phyloP scores from a whole-genome alignment of 352 stramenopile species.

The Pythium phragmitis region DNA sequence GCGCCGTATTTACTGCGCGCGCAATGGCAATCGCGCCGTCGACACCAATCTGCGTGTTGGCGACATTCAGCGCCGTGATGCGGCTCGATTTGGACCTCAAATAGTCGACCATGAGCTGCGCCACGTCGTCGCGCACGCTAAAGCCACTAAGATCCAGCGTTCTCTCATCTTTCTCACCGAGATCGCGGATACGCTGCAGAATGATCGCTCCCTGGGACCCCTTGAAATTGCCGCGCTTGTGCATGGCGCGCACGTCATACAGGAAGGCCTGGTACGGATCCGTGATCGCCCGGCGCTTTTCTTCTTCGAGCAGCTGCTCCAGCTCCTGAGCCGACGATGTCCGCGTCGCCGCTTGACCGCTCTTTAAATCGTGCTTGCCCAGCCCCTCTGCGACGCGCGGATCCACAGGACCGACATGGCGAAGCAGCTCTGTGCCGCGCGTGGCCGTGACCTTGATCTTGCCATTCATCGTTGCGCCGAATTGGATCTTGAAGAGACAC shows the following conservation, averaged over 20 bases:
- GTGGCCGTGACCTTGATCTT: constrained; percentile 46
- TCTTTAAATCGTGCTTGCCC: constrained; percentile 25
- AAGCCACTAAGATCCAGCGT: constrained; percentile 58
- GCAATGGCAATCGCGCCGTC: constrained; percentile 41
- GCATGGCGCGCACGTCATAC: constrained; percentile 58
- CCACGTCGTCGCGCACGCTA: constrained; percentile 58
- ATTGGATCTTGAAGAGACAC: constrained; percentile 29
- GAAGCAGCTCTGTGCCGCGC: constrained; percentile 46
- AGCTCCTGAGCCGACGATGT: constrained; percentile 31
- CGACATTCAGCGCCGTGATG: constrained; percentile 44
- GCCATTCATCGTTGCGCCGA: background rate
- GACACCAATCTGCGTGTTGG: constrained; percentile 52
- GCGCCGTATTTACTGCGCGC: constrained; percentile 33
- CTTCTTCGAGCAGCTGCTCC: constrained; percentile 56
- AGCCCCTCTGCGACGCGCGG: constrained; percentile 58
- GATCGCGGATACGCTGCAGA: constrained; percentile 48
- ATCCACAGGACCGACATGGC: constrained; percentile 47
- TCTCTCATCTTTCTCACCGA: constrained; percentile 35
- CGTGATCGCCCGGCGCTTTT: constrained; percentile 56
- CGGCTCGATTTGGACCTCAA: constrained; percentile 51
- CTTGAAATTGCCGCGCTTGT: constrained; percentile 70
- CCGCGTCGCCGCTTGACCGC: background rate
- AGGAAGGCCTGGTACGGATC: constrained; percentile 65
- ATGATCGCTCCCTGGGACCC: constrained; percentile 51
- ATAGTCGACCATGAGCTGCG: constrained; percentile 51